Base-by-base conservation (phyloP, 495 filamentous ascomycete species). In the Podospora pseudopauciseta region DNA sequence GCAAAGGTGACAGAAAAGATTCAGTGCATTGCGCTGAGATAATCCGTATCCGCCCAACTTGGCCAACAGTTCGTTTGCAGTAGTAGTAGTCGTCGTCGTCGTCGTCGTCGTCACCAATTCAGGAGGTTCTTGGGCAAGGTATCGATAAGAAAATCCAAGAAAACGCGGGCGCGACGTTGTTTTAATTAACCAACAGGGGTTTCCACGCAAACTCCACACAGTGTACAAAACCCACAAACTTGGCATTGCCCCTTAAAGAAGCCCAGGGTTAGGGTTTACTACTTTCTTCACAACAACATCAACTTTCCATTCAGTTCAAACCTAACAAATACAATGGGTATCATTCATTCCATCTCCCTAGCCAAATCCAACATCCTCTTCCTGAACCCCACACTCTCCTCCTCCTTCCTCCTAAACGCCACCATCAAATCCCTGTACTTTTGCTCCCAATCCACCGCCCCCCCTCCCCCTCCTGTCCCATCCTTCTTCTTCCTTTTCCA, bases 381-480 rank as follows among this genome's bases (percentile, higher is more conserved):
- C 70, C 69, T 70, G 58, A 79, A 60, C 63, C 34, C 57, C 30
- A 60, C 18, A 56, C 77, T 57, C 65, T 80, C 75, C 67, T 76
- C 70, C 28, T 76, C 78, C 65, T 72, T 72, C 67, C 70, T 68
- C 28, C 71, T 71, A 20, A 78, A 61, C 28, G 68, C 67, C 9
- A 64, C 72, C 58, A 74, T 71, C 27, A 84, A 70, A 26, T 78
- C 76, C n/a, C 70, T 65, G 55, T 81, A 81, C 71, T 73, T 78
- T n/a, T 61, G 62, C 54, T 79, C 73, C 80, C 80, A 83, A 60
- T 75, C 67, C 23, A 58, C 67, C 44, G 68, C 71, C 5, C 26
- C 65, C n/a, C 49, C 44, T 2, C 73, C 71, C n/a, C 65, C 63
- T 23, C 68, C 68, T 49, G 13, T 69, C 70, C 11, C 49, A 30